Conservation (phyloP, 164 flowering plant species). For the Vitis riparia region DNA sequence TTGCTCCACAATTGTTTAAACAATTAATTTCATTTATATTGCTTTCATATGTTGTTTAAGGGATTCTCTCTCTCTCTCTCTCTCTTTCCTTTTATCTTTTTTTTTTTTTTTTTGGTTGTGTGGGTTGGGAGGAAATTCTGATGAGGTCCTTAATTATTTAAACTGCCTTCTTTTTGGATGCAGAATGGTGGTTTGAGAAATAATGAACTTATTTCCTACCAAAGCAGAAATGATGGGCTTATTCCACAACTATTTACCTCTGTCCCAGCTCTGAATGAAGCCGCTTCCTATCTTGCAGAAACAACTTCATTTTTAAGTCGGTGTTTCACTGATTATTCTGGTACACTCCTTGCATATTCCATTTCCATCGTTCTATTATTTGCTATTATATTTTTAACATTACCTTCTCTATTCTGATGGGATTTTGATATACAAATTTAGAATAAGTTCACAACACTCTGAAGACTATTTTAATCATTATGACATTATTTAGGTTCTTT, state of each 20-base stretch:
- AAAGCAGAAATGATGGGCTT: slow-evolving; percentile 36
- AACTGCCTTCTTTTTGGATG: slow-evolving; percentile 28
- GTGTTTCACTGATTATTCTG: slow-evolving; percentile 66
- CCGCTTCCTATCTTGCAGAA: slow-evolving; percentile 83
- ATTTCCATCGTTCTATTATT: background rate
- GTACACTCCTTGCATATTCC: slow-evolving; percentile 33
- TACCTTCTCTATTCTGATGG: background rate
- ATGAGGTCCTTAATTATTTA: background rate
- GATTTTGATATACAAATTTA: background rate
- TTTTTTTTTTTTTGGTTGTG: too few relatives aligned
- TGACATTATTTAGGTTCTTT: too few relatives aligned
- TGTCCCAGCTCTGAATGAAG: slow-evolving; percentile 76
- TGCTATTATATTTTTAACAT: background rate
- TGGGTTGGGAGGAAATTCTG: background rate
- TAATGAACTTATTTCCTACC: slow-evolving; percentile 47
- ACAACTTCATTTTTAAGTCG: slow-evolving; percentile 72
- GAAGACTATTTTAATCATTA: too few relatives aligned
- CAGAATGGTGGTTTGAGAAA: slow-evolving; percentile 29
- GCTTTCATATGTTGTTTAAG: background rate
- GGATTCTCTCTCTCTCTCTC: too few relatives aligned
- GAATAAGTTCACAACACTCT: background rate
- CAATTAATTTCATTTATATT: background rate
- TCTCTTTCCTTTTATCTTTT: too few relatives aligned
- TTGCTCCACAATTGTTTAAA: background rate
- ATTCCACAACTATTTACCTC: slow-evolving; percentile 75